Evolutionary conservation across 352 stramenopile genomes (phyloP).

Genomic region (Globisporangium viniferum): DNA sequence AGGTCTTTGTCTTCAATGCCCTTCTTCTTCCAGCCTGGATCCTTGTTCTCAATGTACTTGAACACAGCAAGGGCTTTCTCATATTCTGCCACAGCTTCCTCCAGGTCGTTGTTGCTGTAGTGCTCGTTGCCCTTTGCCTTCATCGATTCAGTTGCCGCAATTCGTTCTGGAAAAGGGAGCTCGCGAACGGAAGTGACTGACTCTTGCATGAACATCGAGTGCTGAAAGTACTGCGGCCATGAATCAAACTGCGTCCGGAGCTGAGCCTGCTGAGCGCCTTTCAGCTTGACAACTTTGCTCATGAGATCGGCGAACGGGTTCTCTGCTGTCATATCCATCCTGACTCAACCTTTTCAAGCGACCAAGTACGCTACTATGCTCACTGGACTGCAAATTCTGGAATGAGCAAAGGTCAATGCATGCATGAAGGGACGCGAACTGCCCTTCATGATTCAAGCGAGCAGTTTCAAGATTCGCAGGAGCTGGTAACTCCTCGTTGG

Average conservation of each 20-base stretch:
- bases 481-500: not conserved
- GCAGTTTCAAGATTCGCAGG: constrained; percentile 9
- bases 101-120: constrained; percentile 41
- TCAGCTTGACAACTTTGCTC: constrained; percentile 84
- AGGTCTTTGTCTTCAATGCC: constrained; percentile 83
- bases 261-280: constrained; percentile 77
- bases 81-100: constrained; percentile 80
- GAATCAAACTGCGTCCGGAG: constrained; percentile 68
- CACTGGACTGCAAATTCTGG: not conserved
- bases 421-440: constrained; percentile 6
- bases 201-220: constrained; percentile 87
- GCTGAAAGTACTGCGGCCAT: constrained; percentile 85
- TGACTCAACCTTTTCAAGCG: constrained; percentile 1
- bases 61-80: constrained; percentile 84
- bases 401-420: not conserved
- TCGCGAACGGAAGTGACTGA: constrained; percentile 45
- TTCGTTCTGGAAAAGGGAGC: constrained; percentile 49
- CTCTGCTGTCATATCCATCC: constrained; percentile 59
- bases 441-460: not conserved
- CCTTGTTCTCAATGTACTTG: constrained; percentile 78
- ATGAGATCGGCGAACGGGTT: constrained; percentile 84
- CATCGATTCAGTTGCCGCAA: constrained; percentile 58
- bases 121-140: constrained; percentile 64
- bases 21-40: constrained; percentile 84
- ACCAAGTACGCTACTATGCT: not conserved